Percentiles rank a stretch among this genome's conserved stretches.
Conservation (phyloP, 306 rosid species). For the Quercus bicolor region DNA sequence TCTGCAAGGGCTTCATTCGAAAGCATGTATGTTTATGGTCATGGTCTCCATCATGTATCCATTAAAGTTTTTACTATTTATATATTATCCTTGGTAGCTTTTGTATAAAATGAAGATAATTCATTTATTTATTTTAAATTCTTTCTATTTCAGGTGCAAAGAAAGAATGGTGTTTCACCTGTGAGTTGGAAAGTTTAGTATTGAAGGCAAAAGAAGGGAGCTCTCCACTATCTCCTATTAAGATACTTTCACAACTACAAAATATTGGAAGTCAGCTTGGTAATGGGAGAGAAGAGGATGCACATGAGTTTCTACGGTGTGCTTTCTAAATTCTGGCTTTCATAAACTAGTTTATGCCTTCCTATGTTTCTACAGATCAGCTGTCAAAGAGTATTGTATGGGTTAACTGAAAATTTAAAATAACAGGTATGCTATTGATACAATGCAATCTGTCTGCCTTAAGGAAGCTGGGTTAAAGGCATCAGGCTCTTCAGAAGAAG, state of each 20-base stretch:
- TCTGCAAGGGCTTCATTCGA: constrained; percentile 83
- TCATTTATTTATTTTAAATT: constrained; percentile 10
- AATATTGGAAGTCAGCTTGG: constrained; percentile 80
- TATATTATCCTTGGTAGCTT: constrained; percentile 3
- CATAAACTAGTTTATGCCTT: constrained; percentile 2
- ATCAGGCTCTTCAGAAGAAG: constrained; percentile 58
- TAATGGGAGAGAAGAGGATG: constrained; percentile 95
- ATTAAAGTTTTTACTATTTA: not conserved
- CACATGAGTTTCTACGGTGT: constrained; percentile 92
- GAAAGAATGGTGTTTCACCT: constrained; percentile 76
- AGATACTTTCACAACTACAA: constrained; percentile 70
- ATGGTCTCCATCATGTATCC: constrained; percentile 14
- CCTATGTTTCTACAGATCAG: constrained; percentile 12
- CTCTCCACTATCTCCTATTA: constrained; percentile 67
- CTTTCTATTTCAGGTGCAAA: constrained; percentile 54
- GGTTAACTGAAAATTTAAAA: not conserved
- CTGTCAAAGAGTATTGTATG: constrained; percentile 15
- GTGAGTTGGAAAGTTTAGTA: constrained; percentile 83
- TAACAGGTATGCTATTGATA: constrained; percentile 75
- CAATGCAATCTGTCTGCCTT: constrained; percentile 85
- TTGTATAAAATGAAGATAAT: constrained; percentile 17
- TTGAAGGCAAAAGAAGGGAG: constrained; percentile 64
- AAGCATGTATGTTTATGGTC: constrained; percentile 59
- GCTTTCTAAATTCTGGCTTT: constrained; percentile 7
- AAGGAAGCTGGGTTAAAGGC: constrained; percentile 55